These are phyloP conservation scores for Pleurostoma richardsiae DNA, from an alignment of 2,329 filamentous ascomycete genomes.

Conservation along the genomic window DNA sequence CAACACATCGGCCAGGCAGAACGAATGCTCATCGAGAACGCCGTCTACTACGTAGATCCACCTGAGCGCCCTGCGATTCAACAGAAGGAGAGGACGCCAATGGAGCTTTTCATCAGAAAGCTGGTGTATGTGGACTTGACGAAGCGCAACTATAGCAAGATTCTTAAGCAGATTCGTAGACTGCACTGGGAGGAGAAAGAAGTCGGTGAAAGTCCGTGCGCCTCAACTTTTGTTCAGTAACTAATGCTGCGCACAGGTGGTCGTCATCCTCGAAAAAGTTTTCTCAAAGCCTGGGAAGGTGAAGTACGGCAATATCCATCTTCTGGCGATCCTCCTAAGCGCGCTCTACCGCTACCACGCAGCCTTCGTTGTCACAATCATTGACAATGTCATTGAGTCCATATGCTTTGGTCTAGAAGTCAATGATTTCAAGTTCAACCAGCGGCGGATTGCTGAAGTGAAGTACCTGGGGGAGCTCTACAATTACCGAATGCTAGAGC, in stretches of 20 bases:
- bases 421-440: slow-evolving; percentile 97
- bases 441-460: slow-evolving; percentile 88
- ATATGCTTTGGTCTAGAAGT: slow-evolving; percentile 85
- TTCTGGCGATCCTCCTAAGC: slow-evolving; percentile 83
- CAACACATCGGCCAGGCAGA: slow-evolving; percentile 95
- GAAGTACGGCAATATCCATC: slow-evolving; percentile 94
- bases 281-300: slow-evolving; percentile 97
- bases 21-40: slow-evolving; percentile 97
- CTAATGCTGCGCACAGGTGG: slow-evolving; percentile 17
- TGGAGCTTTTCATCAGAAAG: slow-evolving; percentile 89
- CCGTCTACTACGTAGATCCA: slow-evolving; percentile 95
- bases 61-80: slow-evolving; percentile 90
- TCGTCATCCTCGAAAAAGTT: slow-evolving; percentile 65
- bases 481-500: slow-evolving; percentile 95
- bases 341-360: slow-evolving; percentile 90
- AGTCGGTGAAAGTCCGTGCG: slow-evolving; percentile 30
- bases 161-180: slow-evolving; percentile 89
- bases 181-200: slow-evolving; percentile 97
- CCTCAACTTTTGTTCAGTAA: neutral
- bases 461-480: slow-evolving; percentile 97
- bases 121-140: slow-evolving; percentile 91
- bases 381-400: slow-evolving; percentile 87
- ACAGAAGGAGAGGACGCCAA: slow-evolving; percentile 91
- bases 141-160: slow-evolving; percentile 88
- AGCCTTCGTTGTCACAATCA: slow-evolving; percentile 82